Base-by-base conservation (phyloP, 1,139 yeast species). In the Lodderomyces oxycetoniae region DNA sequence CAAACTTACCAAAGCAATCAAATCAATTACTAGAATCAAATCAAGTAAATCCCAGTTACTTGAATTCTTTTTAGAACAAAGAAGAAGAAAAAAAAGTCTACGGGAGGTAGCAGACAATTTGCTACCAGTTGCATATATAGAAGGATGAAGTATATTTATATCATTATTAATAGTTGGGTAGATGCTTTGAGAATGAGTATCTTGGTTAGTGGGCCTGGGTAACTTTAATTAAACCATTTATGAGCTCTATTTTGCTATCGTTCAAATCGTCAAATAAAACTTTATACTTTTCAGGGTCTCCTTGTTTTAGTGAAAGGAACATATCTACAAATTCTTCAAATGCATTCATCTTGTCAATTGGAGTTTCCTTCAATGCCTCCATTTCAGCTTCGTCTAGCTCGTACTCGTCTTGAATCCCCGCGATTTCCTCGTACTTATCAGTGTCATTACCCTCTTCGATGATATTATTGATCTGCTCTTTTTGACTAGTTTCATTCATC, bases 331-430 rank as follows among this genome's bases (percentile, higher is more conserved):
- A 70, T 15, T 63, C 68, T 31, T 60, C 65, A 46, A 66, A 64
- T 4, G 67, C 76, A 44, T 75, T 72, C 26, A 72, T 45, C 15
- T 52, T 45, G 47, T 74, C 79, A 35, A 75, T 57, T 9, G 77
- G 76, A 2, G 78, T 72, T 39, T 65, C 70, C 43, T 67, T 73
- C 55, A 69, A 57, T 20, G 78, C 71, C 43, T 74, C 79, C 41
- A 71, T 64, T 39, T 72, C 74, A 9, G 77, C 79, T 36, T 69
- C 74, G 34, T 71, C 76, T 13, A 63, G 67, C 40, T 65, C 74
- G 25, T 59, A 61, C 21, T 67, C 73, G 14, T 65, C 74, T 5
- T 58, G 62, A 30, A 53, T 14, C 3, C 23, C 32, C 9, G 26
- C 32, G 12, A 30, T 23, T 9, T 30, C 59, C 56, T 40, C 48